Conservation (phyloP, 345 rosid genomes). For the Citrus glauca region DNA sequence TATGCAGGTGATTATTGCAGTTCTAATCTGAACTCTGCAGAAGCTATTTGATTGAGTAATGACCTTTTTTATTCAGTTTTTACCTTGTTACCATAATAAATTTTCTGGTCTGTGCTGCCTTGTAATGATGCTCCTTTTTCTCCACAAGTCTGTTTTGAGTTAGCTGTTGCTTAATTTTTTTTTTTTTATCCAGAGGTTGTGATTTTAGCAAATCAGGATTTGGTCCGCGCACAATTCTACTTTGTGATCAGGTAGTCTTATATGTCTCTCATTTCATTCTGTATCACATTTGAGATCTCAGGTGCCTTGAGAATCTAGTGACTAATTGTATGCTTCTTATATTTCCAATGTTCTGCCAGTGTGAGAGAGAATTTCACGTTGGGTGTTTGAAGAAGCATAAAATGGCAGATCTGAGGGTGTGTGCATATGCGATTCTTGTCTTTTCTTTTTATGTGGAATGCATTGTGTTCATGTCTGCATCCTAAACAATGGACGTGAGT, state of each 20-base stretch:
- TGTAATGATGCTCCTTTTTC: background rate
- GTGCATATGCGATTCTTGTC: constrained; percentile 7
- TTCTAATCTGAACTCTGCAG: constrained; percentile 9
- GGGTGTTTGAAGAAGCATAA: constrained; percentile 87
- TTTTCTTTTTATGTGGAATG: background rate
- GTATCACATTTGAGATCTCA: background rate
- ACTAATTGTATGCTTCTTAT: constrained; percentile 6
- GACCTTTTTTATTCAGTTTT: background rate
- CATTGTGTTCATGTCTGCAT: background rate
- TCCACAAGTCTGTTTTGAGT: background rate
- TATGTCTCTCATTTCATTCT: constrained; percentile 5
- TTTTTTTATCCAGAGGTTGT: constrained; percentile 48
- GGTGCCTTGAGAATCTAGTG: background rate
- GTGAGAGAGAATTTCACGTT: constrained; percentile 83
- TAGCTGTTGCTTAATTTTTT: background rate
- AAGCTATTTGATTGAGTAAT: constrained; percentile 1
- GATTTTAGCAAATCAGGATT: constrained; percentile 92
- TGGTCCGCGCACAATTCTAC: constrained; percentile 89
- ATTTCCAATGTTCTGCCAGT: constrained; percentile 39
- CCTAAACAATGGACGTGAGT: background rate
- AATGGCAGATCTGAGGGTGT: constrained; percentile 82
- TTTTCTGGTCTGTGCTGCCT: background rate
- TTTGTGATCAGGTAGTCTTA: constrained; percentile 90
- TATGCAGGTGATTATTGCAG: constrained; percentile 65
- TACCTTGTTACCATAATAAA: background rate